Conservation (phyloP, 2,329 filamentous ascomycete species). For the Ceratocystis colombiana region DNA sequence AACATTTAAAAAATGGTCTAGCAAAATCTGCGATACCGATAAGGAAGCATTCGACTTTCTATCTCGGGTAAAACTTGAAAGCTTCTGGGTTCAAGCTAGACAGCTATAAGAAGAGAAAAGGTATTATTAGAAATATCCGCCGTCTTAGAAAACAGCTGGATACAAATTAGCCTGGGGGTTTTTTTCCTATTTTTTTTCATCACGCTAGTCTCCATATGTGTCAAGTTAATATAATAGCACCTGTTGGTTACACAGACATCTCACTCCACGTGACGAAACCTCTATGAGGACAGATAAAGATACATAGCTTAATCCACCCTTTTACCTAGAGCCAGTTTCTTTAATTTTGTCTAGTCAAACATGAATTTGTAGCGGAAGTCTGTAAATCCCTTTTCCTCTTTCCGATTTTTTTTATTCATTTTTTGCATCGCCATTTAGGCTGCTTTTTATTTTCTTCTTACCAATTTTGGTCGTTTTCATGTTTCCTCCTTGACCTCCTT, state of each 20-base stretch:
- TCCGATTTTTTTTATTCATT: background rate
- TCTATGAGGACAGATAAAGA: too few species aligned
- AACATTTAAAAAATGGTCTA: conserved; percentile 78
- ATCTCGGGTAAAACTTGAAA: conserved; percentile 77
- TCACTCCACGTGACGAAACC: too few species aligned
- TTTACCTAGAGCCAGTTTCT: too few species aligned
- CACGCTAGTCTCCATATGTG: too few species aligned
- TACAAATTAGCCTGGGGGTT: too few species aligned
- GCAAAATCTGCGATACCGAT: conserved; percentile 87
- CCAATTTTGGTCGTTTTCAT: conserved; percentile 6
- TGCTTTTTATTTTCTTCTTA: conserved; percentile 1
- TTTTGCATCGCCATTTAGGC: background rate
- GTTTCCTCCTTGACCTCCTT: conserved; percentile 13
- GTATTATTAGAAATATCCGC: background rate
- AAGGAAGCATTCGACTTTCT: conserved; percentile 74
- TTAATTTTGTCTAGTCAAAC: too few species aligned
- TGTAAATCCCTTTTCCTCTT: background rate
- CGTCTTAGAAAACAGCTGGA: too few species aligned
- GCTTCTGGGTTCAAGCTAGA: conserved; percentile 55
- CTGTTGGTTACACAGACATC: too few species aligned
- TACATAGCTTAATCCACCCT: too few species aligned
- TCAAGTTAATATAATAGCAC: too few species aligned
- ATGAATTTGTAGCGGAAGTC: too few species aligned
- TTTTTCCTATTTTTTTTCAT: too few species aligned
- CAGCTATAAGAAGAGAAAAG: conserved; percentile 8